phyloP scores from a whole-genome alignment of 305 asterid genomes.

The Withania somnifera region DNA sequence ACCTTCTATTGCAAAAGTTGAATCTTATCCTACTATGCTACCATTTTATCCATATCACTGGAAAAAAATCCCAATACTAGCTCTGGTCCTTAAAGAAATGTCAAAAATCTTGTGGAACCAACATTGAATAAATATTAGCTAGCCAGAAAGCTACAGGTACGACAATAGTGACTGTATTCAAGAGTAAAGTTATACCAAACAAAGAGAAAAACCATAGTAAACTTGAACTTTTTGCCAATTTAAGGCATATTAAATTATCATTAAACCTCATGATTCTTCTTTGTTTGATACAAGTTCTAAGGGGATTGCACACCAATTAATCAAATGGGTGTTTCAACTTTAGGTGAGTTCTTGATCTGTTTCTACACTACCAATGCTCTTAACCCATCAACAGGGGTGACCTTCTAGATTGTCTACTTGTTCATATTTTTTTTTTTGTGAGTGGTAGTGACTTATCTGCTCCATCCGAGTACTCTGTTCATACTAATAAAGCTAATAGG shows the following conservation, averaged over 20 bases:
- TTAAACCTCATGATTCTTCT: conserved; percentile 18
- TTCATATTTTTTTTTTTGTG: conserved; percentile 37
- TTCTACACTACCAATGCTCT: conserved; percentile 36
- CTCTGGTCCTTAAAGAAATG: conserved; percentile 15
- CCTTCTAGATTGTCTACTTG: conserved; percentile 27
- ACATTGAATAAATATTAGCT: neutral
- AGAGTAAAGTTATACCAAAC: conserved; percentile 22
- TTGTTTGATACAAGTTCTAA: conserved; percentile 9
- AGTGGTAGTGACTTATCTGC: conserved; percentile 20
- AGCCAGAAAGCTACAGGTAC: conserved; percentile 6
- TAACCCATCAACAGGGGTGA: conserved; percentile 32
- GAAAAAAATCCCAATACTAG: conserved; percentile 16
- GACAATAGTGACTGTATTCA: conserved; percentile 10
- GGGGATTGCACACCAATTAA: conserved; percentile 15
- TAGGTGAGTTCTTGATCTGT: conserved; percentile 44
- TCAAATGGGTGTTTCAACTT: conserved; percentile 29
- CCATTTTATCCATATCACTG: conserved; percentile 17
- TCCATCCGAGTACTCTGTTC: conserved; percentile 39
- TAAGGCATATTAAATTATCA: conserved; percentile 29
- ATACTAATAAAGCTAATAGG: conserved; percentile 16
- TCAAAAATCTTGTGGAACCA: conserved; percentile 13
- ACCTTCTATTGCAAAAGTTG: neutral
- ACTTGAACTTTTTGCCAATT: conserved; percentile 21
- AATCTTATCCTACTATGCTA: conserved; percentile 6
- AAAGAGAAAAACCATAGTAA: conserved; percentile 17